Conservation (phyloP, 2,329 filamentous ascomycete species). For the Xylariales sp. region DNA sequence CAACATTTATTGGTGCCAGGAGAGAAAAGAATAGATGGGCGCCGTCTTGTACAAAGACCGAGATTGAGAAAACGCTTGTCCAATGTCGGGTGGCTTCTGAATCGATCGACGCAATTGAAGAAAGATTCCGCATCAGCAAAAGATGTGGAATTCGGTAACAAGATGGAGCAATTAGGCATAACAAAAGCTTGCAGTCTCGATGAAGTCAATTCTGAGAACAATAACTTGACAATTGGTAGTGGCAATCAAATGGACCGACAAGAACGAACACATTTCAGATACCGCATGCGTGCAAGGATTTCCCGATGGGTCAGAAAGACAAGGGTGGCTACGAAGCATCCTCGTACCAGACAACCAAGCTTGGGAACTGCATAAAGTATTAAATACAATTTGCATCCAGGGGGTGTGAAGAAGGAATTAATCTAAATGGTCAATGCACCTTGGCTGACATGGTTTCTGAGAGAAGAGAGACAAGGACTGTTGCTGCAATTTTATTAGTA, state of each 20-base stretch:
- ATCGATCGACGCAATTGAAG: constrained; percentile 8
- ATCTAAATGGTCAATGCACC: too few relatives aligned
- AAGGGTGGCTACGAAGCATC: constrained; percentile 16
- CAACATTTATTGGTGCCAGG: too few relatives aligned
- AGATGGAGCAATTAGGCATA: constrained; percentile 2
- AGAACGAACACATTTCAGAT: constrained; percentile 12
- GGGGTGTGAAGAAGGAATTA: too few relatives aligned
- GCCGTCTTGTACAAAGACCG: constrained; percentile 11
- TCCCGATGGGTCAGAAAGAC: constrained; percentile 21
- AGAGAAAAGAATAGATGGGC: too few relatives aligned
- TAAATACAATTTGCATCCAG: too few relatives aligned
- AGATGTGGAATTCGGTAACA: too few relatives aligned
- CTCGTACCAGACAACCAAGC: constrained; percentile 12
- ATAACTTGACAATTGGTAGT: constrained; percentile 6
- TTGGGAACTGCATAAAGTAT: background rate
- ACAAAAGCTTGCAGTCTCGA: constrained; percentile 5
- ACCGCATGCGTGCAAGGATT: constrained; percentile 19
- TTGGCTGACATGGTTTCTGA: too few relatives aligned
- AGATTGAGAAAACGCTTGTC: constrained; percentile 20
- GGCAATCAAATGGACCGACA: constrained; percentile 7
- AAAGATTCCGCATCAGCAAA: background rate
- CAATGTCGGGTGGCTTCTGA: constrained; percentile 17
- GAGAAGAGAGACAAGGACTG: too few relatives aligned
- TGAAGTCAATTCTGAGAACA: constrained; percentile 10
- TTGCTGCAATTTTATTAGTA: too few relatives aligned